Evolutionary conservation across 768 basidiomycete genomes (phyloP), one percentile per base, ranked within the genome.

Genomic region (Termitomyces sp.): DNA sequence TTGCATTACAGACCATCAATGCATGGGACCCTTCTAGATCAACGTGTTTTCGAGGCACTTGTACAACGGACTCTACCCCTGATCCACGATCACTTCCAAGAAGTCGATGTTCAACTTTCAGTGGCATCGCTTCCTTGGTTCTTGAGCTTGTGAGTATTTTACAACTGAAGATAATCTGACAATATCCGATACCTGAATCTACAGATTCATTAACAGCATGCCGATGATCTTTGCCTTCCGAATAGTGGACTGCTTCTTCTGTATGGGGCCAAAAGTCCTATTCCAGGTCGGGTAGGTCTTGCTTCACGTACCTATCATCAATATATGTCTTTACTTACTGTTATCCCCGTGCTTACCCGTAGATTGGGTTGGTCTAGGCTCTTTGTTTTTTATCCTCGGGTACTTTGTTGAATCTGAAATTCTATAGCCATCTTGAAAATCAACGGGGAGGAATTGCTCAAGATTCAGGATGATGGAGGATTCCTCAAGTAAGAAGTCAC

Each of bases 61-160:
- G 96, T 98, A 7, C 83, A 89, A 59, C 85, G 87, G 57, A 92
- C 91, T 76, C 80, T 98, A 43, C 95, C 95, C 4, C 91, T 96
- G 68, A 92, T 99, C 66, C 89, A 96, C 66, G 94, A 97, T 34
- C 92, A 98, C 72, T 97, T 98, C 76, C 81, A 83, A 66, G 79
- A 73, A 15, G 94, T 96, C 38, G 96, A 99, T 68, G 96, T 99
- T 7, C 96, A 98, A 67, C 84, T 99, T 15, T 96, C 94, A 2
- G 96, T 99, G 15, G 96, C 96, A 0, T 97, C 95, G 1, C 75
- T 99, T 32, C 96, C 96, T 38, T 99, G 96, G 96, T 99, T 99
- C 81, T 77, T 99, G 72, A 97, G 95, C 68, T 78, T 98, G 86
- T 98, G 73, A 67, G 95, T 83, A 56, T 34, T 3, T 29, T 42